These are phyloP conservation scores for Monosporascus sp. DNA, from an alignment of 2,329 filamentous ascomycete genomes.

Conservation along the genomic window DNA sequence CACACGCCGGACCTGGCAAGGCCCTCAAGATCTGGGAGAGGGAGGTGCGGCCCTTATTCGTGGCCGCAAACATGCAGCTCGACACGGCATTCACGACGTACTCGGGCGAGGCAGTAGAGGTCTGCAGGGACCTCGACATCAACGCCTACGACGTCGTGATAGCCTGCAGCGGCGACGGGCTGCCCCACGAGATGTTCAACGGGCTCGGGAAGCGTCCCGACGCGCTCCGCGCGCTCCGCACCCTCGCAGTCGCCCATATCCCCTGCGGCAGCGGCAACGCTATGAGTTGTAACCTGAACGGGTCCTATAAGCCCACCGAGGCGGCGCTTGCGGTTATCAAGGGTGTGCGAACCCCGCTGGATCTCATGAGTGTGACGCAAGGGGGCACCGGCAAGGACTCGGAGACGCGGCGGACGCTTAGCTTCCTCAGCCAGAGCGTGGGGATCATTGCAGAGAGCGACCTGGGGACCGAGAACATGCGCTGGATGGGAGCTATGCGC, in stretches of 20 bases:
- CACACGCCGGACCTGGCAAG: slow-evolving; percentile 76
- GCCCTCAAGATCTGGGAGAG: slow-evolving; percentile 69
- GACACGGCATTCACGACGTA: slow-evolving; percentile 69
- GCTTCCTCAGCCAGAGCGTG: slow-evolving; percentile 85
- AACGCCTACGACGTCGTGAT: slow-evolving; percentile 80
- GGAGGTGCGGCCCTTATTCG: slow-evolving; percentile 76
- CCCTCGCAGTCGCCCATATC: slow-evolving; percentile 78
- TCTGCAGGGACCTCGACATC: slow-evolving; percentile 71
- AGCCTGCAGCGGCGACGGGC: slow-evolving; percentile 86
- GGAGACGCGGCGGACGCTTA: slow-evolving; percentile 54
- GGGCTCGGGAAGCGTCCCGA: slow-evolving; percentile 75
- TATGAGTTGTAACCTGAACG: slow-evolving; percentile 84
- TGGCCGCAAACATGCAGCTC: slow-evolving; percentile 71
- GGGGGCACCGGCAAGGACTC: slow-evolving; percentile 44
- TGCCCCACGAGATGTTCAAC: slow-evolving; percentile 93
- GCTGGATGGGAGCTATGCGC: slow-evolving; percentile 85
- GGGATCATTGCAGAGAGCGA: slow-evolving; percentile 90
- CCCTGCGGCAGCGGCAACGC: slow-evolving; percentile 94
- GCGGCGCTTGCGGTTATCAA: slow-evolving; percentile 85
- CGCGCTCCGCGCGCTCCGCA: slow-evolving; percentile 67
- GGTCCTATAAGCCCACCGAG: slow-evolving; percentile 67
- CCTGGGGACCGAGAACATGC: slow-evolving; percentile 80
- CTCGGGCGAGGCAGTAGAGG: slow-evolving; percentile 71
- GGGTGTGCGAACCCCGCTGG: slow-evolving; percentile 75
- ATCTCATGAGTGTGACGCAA: slow-evolving; percentile 85